Evolutionary conservation across 2,329 filamentous ascomycete genomes (phyloP).

Genomic region (Purpureocillium takamizusanense): DNA sequence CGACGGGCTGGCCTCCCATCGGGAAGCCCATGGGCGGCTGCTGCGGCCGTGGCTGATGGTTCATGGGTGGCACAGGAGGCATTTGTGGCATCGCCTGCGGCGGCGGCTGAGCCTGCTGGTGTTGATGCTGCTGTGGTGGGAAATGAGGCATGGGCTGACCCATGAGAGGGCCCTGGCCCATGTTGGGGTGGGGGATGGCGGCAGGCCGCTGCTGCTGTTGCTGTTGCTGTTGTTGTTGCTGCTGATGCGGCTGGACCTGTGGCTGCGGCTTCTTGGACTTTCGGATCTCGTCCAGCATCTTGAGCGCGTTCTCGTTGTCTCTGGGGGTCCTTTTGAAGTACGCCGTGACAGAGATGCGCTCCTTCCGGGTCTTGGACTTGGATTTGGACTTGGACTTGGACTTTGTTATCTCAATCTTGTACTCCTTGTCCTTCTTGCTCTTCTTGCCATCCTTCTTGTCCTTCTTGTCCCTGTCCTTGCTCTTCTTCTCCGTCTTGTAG

Average conservation of each 20-base stretch:
- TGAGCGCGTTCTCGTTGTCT: slow-evolving; percentile 17
- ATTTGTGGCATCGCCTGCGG: slow-evolving; percentile 1
- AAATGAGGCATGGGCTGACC: not conserved
- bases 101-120: not conserved
- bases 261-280: not conserved
- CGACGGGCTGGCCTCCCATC: too few species aligned
- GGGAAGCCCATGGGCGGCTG: not conserved
- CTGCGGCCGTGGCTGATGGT: not conserved
- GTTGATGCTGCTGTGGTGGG: not conserved
- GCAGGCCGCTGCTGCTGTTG: not conserved
- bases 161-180: not conserved
- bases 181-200: not conserved
- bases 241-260: not conserved
- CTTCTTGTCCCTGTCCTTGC: slow-evolving; percentile 7
- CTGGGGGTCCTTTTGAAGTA: slow-evolving; percentile 35
- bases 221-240: not conserved
- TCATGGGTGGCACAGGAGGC: not conserved
- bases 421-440: slow-evolving; percentile 11
- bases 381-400: slow-evolving; percentile 16
- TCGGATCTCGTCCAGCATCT: slow-evolving; percentile 15
- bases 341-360: slow-evolving; percentile 31
- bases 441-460: slow-evolving; percentile 9
- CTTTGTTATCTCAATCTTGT: slow-evolving; percentile 8
- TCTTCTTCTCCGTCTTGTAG: slow-evolving; percentile 9
- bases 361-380: slow-evolving; percentile 20